Conservation (phyloP, 2,329 filamentous ascomycete species). For the Colletotrichum higginsianum region DNA sequence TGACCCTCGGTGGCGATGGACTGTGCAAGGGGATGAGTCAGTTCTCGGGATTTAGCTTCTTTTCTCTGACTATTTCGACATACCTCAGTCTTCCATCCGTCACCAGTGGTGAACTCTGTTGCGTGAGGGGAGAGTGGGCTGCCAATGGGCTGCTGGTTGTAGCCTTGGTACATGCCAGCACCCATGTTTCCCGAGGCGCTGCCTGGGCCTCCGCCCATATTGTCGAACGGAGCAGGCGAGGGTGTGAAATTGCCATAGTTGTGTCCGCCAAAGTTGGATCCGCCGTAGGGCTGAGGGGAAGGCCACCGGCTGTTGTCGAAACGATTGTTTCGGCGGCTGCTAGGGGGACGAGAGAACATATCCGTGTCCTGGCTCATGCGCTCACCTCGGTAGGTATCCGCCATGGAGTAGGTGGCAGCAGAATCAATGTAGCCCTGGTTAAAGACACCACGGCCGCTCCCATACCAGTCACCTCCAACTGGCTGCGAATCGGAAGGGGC, state of each 20-base stretch:
- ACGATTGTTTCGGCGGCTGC: conserved; percentile 58
- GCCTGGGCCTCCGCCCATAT: conserved; percentile 50
- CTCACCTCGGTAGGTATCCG: conserved; percentile 62
- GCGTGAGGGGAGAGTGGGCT: conserved; percentile 81
- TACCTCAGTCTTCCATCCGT: conserved; percentile 71
- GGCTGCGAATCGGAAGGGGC: conserved; percentile 53
- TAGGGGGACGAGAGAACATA: conserved; percentile 58
- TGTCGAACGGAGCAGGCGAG: conserved; percentile 27
- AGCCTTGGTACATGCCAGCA: conserved; percentile 62
- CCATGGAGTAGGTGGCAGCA: conserved; percentile 50
- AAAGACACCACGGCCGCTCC: conserved; percentile 56
- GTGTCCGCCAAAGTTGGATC: conserved; percentile 51
- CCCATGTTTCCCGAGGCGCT: conserved; percentile 56
- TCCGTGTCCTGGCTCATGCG: conserved; percentile 66
- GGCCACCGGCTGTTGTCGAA: conserved; percentile 63
- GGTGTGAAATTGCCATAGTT: conserved; percentile 46
- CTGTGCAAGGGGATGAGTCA: conserved; percentile 52
- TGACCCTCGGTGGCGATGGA: conserved; percentile 69
- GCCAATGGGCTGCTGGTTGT: conserved; percentile 71
- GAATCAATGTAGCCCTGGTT: conserved; percentile 60
- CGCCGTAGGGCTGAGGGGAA: conserved; percentile 52
- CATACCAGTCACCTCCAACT: conserved; percentile 60
- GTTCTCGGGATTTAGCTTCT: conserved; percentile 9
- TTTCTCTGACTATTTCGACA: conserved; percentile 44
- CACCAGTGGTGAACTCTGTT: conserved; percentile 77